phyloP scores from a whole-genome alignment of 1,284 basidiomycete species.

The Ganoderma leucocontextum region DNA sequence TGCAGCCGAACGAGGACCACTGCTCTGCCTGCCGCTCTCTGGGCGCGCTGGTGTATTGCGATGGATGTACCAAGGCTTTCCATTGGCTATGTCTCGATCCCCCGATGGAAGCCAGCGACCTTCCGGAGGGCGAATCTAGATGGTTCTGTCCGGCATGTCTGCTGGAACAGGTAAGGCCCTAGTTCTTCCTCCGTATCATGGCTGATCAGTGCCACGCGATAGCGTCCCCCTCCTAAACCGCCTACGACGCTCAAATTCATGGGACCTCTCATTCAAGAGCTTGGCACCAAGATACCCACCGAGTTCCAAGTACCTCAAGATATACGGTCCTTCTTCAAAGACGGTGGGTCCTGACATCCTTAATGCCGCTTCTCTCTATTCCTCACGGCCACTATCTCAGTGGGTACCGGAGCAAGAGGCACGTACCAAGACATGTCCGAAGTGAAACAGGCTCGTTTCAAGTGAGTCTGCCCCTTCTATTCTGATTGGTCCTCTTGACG shows the following conservation, averaged over 20 bases:
- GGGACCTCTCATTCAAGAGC: slow-evolving; percentile 72
- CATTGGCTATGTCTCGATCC: slow-evolving; percentile 97
- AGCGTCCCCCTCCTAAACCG: slow-evolving; percentile 74
- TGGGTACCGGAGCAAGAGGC: slow-evolving; percentile 77
- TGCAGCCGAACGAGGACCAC: slow-evolving; percentile 90
- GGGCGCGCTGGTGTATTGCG: slow-evolving; percentile 91
- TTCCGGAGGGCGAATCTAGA: slow-evolving; percentile 81
- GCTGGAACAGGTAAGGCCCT: slow-evolving; percentile 64
- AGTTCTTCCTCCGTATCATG: slow-evolving; percentile 16
- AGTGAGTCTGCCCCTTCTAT: slow-evolving; percentile 58
- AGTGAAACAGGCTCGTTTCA: slow-evolving; percentile 78
- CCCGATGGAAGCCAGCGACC: slow-evolving; percentile 88
- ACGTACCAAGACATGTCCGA: slow-evolving; percentile 82
- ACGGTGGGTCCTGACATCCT: slow-evolving; percentile 60
- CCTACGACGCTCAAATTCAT: slow-evolving; percentile 62
- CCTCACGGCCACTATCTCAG: slow-evolving; percentile 49
- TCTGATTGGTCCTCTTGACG: slow-evolving; percentile 28
- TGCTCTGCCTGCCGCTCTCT: slow-evolving; percentile 90
- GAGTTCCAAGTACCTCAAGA: slow-evolving; percentile 94
- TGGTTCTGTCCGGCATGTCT: slow-evolving; percentile 93
- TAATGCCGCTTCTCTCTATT: slow-evolving; percentile 18
- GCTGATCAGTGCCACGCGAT: slow-evolving; percentile 27
- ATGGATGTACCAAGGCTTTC: slow-evolving; percentile 96
- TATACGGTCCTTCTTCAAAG: slow-evolving; percentile 86
- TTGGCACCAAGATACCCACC: slow-evolving; percentile 72